Percentiles rank a stretch among this genome's conserved stretches.
These are phyloP conservation scores for Paracorniculantispora psalliotae DNA, from an alignment of 2,329 filamentous ascomycete genomes.

Conservation along the genomic window DNA sequence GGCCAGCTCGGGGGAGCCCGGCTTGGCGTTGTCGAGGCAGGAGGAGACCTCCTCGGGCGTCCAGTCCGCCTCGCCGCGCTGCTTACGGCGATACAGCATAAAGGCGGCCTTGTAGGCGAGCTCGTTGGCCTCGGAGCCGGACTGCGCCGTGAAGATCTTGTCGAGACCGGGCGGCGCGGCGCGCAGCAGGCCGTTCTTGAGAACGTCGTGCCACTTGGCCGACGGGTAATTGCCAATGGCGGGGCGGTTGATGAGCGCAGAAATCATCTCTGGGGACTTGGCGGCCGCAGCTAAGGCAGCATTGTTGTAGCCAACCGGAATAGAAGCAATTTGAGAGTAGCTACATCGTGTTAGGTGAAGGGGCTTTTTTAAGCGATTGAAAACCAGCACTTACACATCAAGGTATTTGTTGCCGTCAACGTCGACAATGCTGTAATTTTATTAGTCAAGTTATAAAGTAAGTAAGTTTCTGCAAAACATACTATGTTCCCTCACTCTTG, in stretches of 20 bases:
- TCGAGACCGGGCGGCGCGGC: conserved; percentile 70
- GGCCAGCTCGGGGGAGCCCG: conserved; percentile 68
- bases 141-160: conserved; percentile 76
- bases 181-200: conserved; percentile 65
- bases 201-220: conserved; percentile 66
- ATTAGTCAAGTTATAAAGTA: not conserved
- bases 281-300: conserved; percentile 60
- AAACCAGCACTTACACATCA: conserved; percentile 38
- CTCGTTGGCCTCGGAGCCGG: conserved; percentile 79
- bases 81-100: conserved; percentile 70
- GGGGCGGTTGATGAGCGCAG: conserved; percentile 70
- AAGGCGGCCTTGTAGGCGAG: conserved; percentile 82
- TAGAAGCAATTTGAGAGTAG: conserved; percentile 79
- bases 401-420: conserved; percentile 45
- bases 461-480: not conserved
- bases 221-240: conserved; percentile 78
- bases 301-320: conserved; percentile 81
- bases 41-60: conserved; percentile 62
- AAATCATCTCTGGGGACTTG: conserved; percentile 65
- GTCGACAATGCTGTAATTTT: conserved; percentile 34
- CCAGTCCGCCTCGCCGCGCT: conserved; percentile 68
- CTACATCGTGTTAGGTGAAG: conserved; percentile 26
- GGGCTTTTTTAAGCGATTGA: not conserved
- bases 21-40: conserved; percentile 66
- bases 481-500: conserved; percentile 48